A percentile compares a stretch with the other conserved stretches of the same genome.
Evolutionary conservation across 2,329 filamentous ascomycete genomes (phyloP).

Genomic region (Diaporthe velutina): DNA sequence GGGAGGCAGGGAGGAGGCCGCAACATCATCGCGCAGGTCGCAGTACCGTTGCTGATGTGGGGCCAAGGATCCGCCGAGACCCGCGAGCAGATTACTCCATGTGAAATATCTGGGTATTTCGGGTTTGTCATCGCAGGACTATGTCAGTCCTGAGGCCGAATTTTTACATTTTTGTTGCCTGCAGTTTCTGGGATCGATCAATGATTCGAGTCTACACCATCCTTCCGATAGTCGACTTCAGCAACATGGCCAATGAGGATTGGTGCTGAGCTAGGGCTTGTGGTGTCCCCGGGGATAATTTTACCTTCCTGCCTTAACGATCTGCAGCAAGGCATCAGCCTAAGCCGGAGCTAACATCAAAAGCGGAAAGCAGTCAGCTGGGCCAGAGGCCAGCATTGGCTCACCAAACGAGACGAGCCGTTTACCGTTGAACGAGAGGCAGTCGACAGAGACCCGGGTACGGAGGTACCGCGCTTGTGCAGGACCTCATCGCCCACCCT

Average conservation of each 20-base stretch:
- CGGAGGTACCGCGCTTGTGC: conserved; percentile 31
- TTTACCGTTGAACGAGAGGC: conserved; percentile 36
- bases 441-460: conserved; percentile 6
- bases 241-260: conserved; percentile 29
- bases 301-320: conserved; percentile 31
- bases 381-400: conserved; percentile 34
- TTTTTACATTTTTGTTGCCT: conserved; percentile 15
- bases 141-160: not conserved
- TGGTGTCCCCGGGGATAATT: conserved; percentile 20
- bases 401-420: conserved; percentile 20
- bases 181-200: conserved; percentile 4
- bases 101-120: not conserved
- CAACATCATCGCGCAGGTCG: not conserved
- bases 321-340: conserved; percentile 37
- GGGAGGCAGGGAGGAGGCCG: not conserved
- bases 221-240: conserved; percentile 18
- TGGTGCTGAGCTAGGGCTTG: not conserved
- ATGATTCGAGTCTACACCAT: conserved; percentile 8
- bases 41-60: conserved; percentile 1
- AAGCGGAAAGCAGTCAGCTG: conserved; percentile 28
- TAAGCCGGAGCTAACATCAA: conserved; percentile 17
- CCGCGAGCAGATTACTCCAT: conserved; percentile 1
- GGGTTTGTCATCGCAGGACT: not conserved
- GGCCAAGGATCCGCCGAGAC: not conserved
- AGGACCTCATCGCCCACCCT: conserved; percentile 13